Base-by-base conservation (phyloP, 2,329 filamentous ascomycete genomes). In the Penicillium sp. region DNA sequence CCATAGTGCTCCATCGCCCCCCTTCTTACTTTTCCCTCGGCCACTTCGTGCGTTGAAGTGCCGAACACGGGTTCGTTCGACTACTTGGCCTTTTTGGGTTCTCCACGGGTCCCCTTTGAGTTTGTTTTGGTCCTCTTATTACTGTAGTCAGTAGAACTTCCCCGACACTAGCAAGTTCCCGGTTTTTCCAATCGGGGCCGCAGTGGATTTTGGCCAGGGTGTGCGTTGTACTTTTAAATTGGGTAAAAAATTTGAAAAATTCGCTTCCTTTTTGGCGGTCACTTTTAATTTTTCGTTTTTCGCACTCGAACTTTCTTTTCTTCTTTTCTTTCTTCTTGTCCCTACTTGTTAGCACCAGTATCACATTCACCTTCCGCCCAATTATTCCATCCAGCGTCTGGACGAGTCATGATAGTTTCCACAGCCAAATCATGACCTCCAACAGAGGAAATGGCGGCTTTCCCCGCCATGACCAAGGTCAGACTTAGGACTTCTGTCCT, bases 241-340 rank as follows among this genome's bases (percentile, higher is more conserved):
- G 24, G 37, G 15, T 22, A 33, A 37, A 48, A 48, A 37, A 43
- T 33, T 29, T 15, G 15, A 26, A 48, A 49, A 49, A 38, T 48
- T 46, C 48, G 40, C 43, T 47, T 48, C 49, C 41, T 48, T 44
- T 35, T 53, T 41, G 37, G 46, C 46, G 41, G 37, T 40, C 48
- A 37, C 37, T 50, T 24, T 43, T 24, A 32, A 21, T 43, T 47
- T 45, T 50, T 45, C 28, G 21, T 28, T 41, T 49, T 45, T 37
- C 40, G 47, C 35, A 40, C 32, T 43, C 33, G 45, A 48, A 45
- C 22, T 49, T 51, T 56, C 43, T 54, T 48, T 46, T 40, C 35
- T 45, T 50, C 45, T 43, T 39, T 34, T 45, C 40, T 43, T 26
- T 53, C 41, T 41, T 38, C 43, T 41, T 49, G 28, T 42, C 40